phyloP scores from a whole-genome alignment of 2,329 filamentous ascomycete species.

The Colletotrichum musicola region DNA sequence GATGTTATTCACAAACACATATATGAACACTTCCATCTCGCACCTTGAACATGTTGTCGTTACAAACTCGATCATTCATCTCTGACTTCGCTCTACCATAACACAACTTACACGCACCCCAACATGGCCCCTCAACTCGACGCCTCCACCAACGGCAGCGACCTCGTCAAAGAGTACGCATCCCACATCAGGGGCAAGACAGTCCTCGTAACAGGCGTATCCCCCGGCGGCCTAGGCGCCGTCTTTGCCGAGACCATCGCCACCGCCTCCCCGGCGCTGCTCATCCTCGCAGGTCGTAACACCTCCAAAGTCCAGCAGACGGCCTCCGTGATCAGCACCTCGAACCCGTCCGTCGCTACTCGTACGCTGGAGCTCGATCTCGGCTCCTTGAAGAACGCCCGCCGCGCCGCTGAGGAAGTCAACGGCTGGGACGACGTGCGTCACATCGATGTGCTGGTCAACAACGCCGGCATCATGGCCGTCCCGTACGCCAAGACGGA shows the following conservation, averaged over 20 bases:
- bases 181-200: slow-evolving; percentile 51
- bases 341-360: slow-evolving; percentile 49
- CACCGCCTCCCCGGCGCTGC: slow-evolving; percentile 52
- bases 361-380: slow-evolving; percentile 55
- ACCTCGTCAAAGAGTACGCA: slow-evolving; percentile 47
- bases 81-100: no score
- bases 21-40: neutral
- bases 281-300: slow-evolving; percentile 62
- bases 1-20: no score
- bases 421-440: slow-evolving; percentile 48
- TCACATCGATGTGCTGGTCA: slow-evolving; percentile 56
- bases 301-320: slow-evolving; percentile 54
- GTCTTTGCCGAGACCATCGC: slow-evolving; percentile 54
- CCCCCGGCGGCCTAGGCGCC: slow-evolving; percentile 54
- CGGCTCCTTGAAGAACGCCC: slow-evolving; percentile 53
- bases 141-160: slow-evolving; percentile 41
- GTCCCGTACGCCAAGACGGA: slow-evolving; percentile 44
- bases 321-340: slow-evolving; percentile 49
- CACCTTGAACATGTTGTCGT: neutral
- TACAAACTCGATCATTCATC: neutral
- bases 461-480: slow-evolving; percentile 59
- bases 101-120: neutral
- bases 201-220: slow-evolving; percentile 58
- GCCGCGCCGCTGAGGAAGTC: slow-evolving; percentile 53
- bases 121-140: slow-evolving; percentile 18